phyloP scores from a whole-genome alignment of 805 yeast species.

The Wickerhamiella lipophila region DNA sequence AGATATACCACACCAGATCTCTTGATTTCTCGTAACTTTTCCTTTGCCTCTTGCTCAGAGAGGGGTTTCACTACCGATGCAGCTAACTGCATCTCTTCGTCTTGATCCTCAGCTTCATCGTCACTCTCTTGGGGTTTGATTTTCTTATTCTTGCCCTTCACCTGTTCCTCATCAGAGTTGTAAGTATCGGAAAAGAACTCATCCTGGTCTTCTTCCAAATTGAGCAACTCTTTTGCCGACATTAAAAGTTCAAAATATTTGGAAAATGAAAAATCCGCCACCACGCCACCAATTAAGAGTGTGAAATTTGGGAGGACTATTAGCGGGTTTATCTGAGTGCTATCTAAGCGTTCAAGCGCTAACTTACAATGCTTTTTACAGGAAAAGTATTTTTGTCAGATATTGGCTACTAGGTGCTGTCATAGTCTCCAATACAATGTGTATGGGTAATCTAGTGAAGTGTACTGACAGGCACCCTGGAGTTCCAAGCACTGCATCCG shows the following conservation, averaged over 20 bases:
- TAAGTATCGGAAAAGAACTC: constrained; percentile 20
- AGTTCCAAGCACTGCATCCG: too few relatives aligned
- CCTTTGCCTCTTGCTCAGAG: constrained; percentile 21
- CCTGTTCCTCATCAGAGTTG: constrained; percentile 17
- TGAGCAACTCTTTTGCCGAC: constrained; percentile 12
- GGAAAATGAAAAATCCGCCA: neutral
- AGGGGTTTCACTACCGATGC: constrained; percentile 16
- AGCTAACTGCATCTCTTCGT: constrained; percentile 16
- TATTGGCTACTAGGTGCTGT: too few relatives aligned
- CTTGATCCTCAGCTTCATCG: constrained; percentile 19
- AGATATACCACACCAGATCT: constrained; percentile 88
- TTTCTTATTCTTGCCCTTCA: constrained; percentile 7
- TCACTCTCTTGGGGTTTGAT: constrained; percentile 13
- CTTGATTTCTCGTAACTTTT: constrained; percentile 37
- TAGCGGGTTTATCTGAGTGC: too few relatives aligned
- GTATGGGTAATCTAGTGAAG: too few relatives aligned
- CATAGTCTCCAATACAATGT: too few relatives aligned
- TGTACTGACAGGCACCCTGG: too few relatives aligned
- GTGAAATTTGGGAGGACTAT: neutral
- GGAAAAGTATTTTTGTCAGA: too few relatives aligned
- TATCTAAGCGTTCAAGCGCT: too few relatives aligned
- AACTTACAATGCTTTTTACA: too few relatives aligned
- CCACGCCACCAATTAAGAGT: neutral
- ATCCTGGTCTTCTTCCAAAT: constrained; percentile 19
- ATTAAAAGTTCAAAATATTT: neutral